phyloP scores from a whole-genome alignment of 2,329 filamentous ascomycete species.

The Ceratocystis lukuohia region DNA sequence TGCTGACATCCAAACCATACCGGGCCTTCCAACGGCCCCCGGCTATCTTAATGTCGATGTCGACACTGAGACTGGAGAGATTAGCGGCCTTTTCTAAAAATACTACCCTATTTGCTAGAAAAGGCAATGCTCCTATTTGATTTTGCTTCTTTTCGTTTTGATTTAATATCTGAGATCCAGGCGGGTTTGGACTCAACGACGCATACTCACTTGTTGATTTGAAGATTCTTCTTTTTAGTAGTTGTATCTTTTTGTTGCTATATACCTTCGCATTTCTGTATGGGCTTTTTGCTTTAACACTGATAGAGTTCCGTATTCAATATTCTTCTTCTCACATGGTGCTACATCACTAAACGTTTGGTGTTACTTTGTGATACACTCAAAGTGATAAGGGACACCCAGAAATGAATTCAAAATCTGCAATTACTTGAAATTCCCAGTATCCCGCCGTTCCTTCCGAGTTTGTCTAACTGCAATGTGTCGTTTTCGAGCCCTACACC shows the following conservation, averaged over 20 bases:
- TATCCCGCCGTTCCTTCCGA: no score
- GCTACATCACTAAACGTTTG: no score
- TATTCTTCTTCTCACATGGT: background rate
- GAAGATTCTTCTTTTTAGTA: background rate
- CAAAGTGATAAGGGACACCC: no score
- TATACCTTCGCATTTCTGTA: background rate
- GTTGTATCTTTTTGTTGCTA: background rate
- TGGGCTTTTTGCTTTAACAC: background rate
- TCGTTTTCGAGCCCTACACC: no score
- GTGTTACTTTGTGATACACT: no score
- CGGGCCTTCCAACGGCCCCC: conserved; percentile 83
- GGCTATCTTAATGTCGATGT: conserved; percentile 91
- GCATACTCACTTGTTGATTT: conserved; percentile 11
- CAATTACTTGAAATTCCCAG: no score
- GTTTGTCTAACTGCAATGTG: no score
- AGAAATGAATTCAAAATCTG: no score
- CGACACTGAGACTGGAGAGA: conserved; percentile 69
- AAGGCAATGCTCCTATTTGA: background rate
- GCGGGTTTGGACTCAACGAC: conserved; percentile 14
- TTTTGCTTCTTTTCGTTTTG: conserved; percentile 1
- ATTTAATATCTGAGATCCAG: conserved; percentile 6
- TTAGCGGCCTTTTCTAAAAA: conserved; percentile 72
- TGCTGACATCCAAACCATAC: conserved; percentile 96
- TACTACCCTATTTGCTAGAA: background rate
- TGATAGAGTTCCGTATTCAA: background rate